Evolutionary conservation across 2,329 filamentous ascomycete genomes (phyloP).

Genomic region (Aureobasidium melanogenum): DNA sequence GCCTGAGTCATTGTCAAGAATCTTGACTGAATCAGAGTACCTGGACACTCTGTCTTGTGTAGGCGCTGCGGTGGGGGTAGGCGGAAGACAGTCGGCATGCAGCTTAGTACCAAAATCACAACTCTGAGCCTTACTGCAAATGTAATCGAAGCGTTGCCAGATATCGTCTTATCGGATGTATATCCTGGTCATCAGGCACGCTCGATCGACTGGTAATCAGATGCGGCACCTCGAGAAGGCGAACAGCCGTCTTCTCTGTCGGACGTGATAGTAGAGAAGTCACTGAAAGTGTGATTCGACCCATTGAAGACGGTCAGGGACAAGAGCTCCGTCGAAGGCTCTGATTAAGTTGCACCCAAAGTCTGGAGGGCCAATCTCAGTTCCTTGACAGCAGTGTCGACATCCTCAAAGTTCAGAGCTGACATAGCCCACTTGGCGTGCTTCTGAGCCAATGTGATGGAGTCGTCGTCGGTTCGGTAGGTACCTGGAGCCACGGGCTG

Average conservation of each 20-base stretch:
- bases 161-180: background rate
- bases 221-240: background rate
- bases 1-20: background rate
- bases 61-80: no score
- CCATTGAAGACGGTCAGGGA: background rate
- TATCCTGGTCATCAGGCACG: background rate
- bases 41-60: background rate
- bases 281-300: background rate
- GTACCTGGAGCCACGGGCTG: conserved; percentile 29
- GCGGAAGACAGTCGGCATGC: background rate
- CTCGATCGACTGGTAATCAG: background rate
- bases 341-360: conserved; percentile 53
- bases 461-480: conserved; percentile 55
- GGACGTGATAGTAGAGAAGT: background rate
- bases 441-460: conserved; percentile 76
- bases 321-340: background rate
- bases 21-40: background rate
- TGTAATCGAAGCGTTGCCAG: background rate
- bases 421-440: conserved; percentile 97
- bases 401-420: conserved; percentile 92
- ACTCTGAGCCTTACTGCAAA: no score
- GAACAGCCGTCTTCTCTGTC: background rate
- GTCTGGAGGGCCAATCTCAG: conserved; percentile 63
- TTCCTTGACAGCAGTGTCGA: conserved; percentile 80
- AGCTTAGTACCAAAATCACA: background rate